Evolutionary conservation across 192 early-diverging fungal species (phyloP).

Genomic region (Physocladia obscura): DNA sequence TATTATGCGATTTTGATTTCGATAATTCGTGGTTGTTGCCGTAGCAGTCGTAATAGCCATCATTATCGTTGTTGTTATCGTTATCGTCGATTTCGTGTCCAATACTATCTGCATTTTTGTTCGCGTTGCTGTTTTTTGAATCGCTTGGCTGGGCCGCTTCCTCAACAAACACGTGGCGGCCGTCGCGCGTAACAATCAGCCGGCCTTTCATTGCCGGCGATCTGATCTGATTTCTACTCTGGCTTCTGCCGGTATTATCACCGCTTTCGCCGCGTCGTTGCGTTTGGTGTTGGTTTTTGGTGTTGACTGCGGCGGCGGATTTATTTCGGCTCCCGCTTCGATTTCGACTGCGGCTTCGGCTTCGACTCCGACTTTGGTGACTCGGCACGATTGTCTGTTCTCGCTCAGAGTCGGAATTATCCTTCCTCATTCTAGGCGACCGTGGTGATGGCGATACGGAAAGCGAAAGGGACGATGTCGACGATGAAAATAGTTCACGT

Average conservation of each 20-base stretch:
- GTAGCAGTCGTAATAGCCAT: neutral
- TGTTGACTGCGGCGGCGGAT: too few species aligned
- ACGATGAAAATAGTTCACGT: neutral
- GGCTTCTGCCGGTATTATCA: too few species aligned
- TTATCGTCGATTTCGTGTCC: neutral
- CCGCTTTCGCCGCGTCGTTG: neutral
- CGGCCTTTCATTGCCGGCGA: neutral
- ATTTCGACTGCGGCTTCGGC: too few species aligned
- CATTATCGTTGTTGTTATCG: neutral
- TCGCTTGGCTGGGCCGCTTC: neutral
- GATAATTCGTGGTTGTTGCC: neutral
- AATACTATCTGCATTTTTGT: neutral
- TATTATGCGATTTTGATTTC: neutral
- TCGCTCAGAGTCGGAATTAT: too few species aligned
- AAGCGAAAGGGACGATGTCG: neutral
- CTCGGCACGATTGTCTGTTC: too few species aligned
- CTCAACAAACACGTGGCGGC: constrained; percentile 24
- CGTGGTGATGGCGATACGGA: neutral
- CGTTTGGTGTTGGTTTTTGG: too few species aligned
- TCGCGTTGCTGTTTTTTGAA: too few species aligned
- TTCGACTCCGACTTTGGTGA: too few species aligned
- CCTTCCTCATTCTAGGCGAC: too few species aligned
- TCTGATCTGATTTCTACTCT: neutral
- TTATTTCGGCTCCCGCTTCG: too few species aligned
- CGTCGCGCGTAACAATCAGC: constrained; percentile 7